These are phyloP conservation scores for Colletotrichum lentis DNA, from an alignment of 2,329 filamentous ascomycete genomes.

Conservation along the genomic window DNA sequence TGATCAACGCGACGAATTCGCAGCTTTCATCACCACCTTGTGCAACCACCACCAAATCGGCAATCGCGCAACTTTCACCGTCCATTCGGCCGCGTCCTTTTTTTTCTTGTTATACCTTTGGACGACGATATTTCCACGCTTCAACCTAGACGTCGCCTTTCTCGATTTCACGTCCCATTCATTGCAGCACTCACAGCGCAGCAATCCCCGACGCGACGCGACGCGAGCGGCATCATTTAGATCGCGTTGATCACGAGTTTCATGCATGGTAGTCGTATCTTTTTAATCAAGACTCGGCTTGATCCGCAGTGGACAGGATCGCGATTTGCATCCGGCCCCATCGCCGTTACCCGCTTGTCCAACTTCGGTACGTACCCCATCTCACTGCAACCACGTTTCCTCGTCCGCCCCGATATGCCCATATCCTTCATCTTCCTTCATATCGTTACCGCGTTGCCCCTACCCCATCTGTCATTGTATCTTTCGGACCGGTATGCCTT, in stretches of 20 bases:
- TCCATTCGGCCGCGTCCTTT: background rate
- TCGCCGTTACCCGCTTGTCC: slow-evolving; percentile 26
- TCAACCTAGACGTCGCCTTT: background rate
- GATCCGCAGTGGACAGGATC: slow-evolving; percentile 37
- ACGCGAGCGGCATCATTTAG: slow-evolving; percentile 5
- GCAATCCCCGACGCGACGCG: slow-evolving; percentile 7
- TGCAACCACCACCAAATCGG: background rate
- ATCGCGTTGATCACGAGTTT: slow-evolving; percentile 20
- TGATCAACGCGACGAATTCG: background rate
- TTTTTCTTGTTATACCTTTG: background rate
- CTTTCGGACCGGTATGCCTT: slow-evolving; percentile 1
- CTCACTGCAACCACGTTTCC: slow-evolving; percentile 5
- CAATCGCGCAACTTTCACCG: background rate
- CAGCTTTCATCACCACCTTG: background rate
- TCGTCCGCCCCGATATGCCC: slow-evolving; percentile 4
- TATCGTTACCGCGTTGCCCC: background rate
- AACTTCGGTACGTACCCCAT: slow-evolving; percentile 21
- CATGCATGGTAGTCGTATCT: slow-evolving; percentile 34
- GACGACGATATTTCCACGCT: background rate
- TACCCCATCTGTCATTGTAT: slow-evolving; percentile 4
- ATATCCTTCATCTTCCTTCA: slow-evolving; percentile 8
- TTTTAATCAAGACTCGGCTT: slow-evolving; percentile 32
- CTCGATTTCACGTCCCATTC: background rate
- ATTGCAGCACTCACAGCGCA: background rate
- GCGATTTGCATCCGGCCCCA: slow-evolving; percentile 35